A percentile compares a stretch with the other conserved stretches of the same genome.
Conservation (phyloP, 2,329 filamentous ascomycete species). For the Alternaria sp. region DNA sequence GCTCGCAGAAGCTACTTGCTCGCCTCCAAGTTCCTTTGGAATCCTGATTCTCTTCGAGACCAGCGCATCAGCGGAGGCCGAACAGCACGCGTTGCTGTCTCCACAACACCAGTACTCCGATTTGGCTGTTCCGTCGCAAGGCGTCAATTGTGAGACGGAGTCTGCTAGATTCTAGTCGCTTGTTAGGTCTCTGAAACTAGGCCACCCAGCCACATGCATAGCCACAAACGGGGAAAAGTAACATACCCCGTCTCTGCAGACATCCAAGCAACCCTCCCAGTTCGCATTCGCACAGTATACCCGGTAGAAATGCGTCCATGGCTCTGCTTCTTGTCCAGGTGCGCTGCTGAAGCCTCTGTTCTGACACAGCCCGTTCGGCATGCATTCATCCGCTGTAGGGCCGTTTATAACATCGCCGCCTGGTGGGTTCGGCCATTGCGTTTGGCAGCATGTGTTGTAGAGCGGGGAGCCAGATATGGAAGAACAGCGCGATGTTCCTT, state of each 20-base stretch:
- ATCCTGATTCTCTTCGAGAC: neutral
- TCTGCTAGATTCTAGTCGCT: neutral
- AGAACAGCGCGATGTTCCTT: conserved; percentile 5
- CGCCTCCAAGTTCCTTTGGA: neutral
- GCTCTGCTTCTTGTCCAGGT: neutral
- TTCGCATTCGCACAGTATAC: conserved; percentile 15
- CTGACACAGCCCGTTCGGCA: conserved; percentile 21
- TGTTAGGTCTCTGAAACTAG: neutral
- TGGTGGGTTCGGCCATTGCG: conserved; percentile 9
- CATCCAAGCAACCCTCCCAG: conserved; percentile 12
- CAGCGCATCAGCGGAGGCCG: neutral
- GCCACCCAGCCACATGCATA: neutral
- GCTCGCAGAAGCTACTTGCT: neutral
- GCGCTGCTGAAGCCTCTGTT: conserved; percentile 6
- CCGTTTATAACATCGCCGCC: conserved; percentile 8
- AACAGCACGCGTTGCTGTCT: neutral
- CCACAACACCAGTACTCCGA: conserved; percentile 20
- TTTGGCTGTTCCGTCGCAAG: conserved; percentile 15
- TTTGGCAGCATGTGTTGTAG: conserved; percentile 14
- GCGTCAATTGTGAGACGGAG: conserved; percentile 9
- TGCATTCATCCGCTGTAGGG: conserved; percentile 13
- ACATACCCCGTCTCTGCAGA: conserved; percentile 10
- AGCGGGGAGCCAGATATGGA: conserved; percentile 1
- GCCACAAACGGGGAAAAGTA: neutral
- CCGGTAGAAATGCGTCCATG: conserved; percentile 11